Conservation (phyloP, 495 filamentous ascomycete species). For the Neurospora sp. region DNA sequence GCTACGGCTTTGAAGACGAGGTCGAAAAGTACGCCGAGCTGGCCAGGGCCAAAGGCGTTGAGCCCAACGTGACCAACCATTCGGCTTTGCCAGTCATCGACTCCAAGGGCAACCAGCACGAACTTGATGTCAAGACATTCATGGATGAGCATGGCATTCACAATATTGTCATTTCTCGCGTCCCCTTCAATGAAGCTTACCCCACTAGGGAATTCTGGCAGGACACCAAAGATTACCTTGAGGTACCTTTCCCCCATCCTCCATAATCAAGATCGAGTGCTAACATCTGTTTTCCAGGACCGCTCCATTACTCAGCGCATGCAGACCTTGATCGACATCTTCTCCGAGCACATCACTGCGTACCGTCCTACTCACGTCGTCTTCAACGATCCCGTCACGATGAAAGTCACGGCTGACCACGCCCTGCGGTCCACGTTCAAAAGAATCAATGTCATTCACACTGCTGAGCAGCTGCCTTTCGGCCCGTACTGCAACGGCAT, state of each 20-base stretch:
- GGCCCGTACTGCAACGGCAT: constrained; percentile 17
- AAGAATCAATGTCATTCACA: constrained; percentile 20
- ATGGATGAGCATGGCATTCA: constrained; percentile 13
- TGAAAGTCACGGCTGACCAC: constrained; percentile 16
- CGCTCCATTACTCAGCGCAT: constrained; percentile 5
- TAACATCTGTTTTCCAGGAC: neutral
- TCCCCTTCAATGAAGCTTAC: constrained; percentile 11
- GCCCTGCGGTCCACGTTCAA: constrained; percentile 7
- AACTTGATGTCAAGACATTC: constrained; percentile 13
- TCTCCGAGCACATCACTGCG: constrained; percentile 3
- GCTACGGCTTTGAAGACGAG: constrained; percentile 16
- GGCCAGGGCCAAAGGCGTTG: constrained; percentile 12
- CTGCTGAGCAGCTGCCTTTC: constrained; percentile 23
- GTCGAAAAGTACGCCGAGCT: constrained; percentile 5
- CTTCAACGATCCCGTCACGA: constrained; percentile 24
- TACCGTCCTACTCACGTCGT: constrained; percentile 22
- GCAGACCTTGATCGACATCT: constrained; percentile 7
- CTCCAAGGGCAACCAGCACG: neutral
- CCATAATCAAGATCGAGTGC: neutral
- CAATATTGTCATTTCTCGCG: constrained; percentile 14
- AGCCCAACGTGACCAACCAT: constrained; percentile 4
- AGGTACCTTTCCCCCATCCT: constrained; percentile 4
- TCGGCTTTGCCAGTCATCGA: neutral
- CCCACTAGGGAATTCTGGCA: constrained; percentile 13
- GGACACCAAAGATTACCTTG: constrained; percentile 15